Percentiles rank a stretch among this genome's conserved stretches.
Evolutionary conservation across 2,329 filamentous ascomycete genomes (phyloP).

Genomic region (Geosmithia putterillii): DNA sequence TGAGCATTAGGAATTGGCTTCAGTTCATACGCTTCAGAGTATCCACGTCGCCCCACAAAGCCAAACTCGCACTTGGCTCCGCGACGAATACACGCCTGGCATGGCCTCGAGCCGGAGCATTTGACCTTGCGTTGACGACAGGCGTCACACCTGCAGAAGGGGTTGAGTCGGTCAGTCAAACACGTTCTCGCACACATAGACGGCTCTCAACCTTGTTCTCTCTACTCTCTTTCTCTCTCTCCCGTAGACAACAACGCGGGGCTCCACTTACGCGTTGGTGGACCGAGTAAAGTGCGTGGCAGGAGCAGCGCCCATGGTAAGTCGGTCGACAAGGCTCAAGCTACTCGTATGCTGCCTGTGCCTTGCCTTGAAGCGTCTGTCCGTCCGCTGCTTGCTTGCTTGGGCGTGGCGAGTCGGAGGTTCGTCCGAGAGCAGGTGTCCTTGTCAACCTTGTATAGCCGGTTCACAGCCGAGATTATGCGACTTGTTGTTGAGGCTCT

Average conservation of each 20-base stretch:
- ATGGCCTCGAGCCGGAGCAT: constrained; percentile 13
- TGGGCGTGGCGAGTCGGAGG: not conserved
- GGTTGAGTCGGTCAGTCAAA: not conserved
- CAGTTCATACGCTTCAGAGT: constrained; percentile 9
- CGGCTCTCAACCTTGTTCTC: no score
- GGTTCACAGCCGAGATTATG: not conserved
- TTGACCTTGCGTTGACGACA: constrained; percentile 15
- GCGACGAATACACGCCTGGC: constrained; percentile 10
- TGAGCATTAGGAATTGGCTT: not conserved
- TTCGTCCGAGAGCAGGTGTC: not conserved
- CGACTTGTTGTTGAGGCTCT: no score
- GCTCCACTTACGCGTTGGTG: constrained; percentile 7
- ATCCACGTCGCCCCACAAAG: constrained; percentile 7
- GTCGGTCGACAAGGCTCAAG: not conserved
- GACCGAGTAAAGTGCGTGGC: constrained; percentile 6
- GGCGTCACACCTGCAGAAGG: constrained; percentile 7
- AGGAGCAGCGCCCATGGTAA: constrained; percentile 1
- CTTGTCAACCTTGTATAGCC: not conserved
- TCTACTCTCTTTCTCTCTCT: no score
- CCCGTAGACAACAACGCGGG: not conserved
- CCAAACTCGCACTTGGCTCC: constrained; percentile 12
- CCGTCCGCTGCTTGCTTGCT: not conserved
- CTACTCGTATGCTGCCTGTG: not conserved
- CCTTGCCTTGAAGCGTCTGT: not conserved
- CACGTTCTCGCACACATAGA: no score